phyloP scores from a whole-genome alignment of 2,329 filamentous ascomycete genomes.

The Chaetomium globosum region DNA sequence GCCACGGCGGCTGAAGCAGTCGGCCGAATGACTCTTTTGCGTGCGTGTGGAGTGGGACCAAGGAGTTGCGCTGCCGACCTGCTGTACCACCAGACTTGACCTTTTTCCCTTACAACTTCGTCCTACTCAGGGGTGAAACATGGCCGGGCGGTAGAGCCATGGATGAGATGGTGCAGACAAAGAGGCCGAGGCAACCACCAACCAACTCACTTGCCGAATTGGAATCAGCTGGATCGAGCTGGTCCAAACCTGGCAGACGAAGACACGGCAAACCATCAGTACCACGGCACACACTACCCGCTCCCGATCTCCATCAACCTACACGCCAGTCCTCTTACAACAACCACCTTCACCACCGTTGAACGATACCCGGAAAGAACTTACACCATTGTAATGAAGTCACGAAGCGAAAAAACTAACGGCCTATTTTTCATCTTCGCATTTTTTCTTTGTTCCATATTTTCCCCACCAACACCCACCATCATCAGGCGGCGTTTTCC shows the following conservation, averaged over 20 bases:
- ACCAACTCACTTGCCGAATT: background rate
- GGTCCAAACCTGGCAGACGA: background rate
- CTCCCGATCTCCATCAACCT: background rate
- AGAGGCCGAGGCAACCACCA: background rate
- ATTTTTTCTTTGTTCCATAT: background rate
- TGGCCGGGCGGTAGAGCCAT: background rate
- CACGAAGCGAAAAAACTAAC: background rate
- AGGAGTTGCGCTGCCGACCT: background rate
- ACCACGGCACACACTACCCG: background rate
- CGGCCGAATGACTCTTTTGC: background rate
- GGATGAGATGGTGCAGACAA: background rate
- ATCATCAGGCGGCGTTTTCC: background rate
- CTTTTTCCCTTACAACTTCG: no score
- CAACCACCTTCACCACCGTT: background rate
- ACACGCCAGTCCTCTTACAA: background rate
- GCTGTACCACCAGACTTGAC: conserved; percentile 2
- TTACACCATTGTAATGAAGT: conserved; percentile 9
- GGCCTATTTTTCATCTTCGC: background rate
- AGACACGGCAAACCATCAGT: background rate
- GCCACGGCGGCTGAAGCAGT: conserved; percentile 42
- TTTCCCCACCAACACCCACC: background rate
- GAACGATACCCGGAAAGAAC: background rate
- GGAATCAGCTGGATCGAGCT: background rate
- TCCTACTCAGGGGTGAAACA: background rate
- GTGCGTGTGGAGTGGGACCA: background rate